phyloP scores from a whole-genome alignment of 768 basidiomycete genomes.

The Kwoniella pini region DNA sequence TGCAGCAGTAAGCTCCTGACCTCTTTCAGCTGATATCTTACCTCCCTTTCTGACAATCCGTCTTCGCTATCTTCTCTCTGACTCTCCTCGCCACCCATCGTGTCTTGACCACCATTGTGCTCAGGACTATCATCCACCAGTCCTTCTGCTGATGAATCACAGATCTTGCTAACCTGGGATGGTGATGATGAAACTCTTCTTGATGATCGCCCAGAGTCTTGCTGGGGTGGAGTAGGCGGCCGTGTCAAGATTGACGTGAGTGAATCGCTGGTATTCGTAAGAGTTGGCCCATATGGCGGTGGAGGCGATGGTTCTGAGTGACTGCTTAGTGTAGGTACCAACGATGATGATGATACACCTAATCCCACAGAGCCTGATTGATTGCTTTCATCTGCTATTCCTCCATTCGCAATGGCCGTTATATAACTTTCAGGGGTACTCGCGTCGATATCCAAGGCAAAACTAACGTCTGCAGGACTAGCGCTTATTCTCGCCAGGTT shows the following conservation, averaged over 20 bases:
- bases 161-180: slow-evolving; percentile 5
- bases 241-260: background rate
- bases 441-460: slow-evolving; percentile 14
- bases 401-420: background rate
- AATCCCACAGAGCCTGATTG: slow-evolving; percentile 1
- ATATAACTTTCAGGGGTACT: background rate
- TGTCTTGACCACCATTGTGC: background rate
- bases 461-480: slow-evolving; percentile 32
- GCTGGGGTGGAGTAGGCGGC: slow-evolving; percentile 12
- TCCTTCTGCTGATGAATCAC: too few relatives aligned
- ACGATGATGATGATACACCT: slow-evolving; percentile 6
- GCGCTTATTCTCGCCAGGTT: slow-evolving; percentile 15
- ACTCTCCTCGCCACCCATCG: background rate
- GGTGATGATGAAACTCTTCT: slow-evolving; percentile 27
- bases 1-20: slow-evolving; percentile 22
- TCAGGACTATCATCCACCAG: too few relatives aligned
- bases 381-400: background rate
- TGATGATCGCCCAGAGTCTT: slow-evolving; percentile 17
- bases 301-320: slow-evolving; percentile 40
- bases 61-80: slow-evolving; percentile 26
- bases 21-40: slow-evolving; percentile 20
- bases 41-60: slow-evolving; percentile 23
- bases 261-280: slow-evolving; percentile 3
- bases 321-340: background rate
- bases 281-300: slow-evolving; percentile 41